Evolutionary conservation across 1,284 basidiomycete species (phyloP), one percentile per base, ranked within the genome.

Genomic region (Blastosporella zonata): DNA sequence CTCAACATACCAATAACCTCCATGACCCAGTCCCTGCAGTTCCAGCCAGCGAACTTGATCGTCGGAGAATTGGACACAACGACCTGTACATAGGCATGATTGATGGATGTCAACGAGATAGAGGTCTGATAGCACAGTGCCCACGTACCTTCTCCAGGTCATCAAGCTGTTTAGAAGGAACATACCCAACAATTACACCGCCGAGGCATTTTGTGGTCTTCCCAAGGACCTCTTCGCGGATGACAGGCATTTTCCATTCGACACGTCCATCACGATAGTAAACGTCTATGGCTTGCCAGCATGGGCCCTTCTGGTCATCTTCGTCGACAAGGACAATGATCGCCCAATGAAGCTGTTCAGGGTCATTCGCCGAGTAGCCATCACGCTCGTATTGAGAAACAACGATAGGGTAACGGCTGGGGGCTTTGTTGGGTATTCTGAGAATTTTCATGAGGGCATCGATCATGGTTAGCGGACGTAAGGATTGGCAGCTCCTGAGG

Each of bases 261-360:
- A 44, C n/a, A 17, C 28, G 20, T 31, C 47, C 47, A 38, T 44
- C 41, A 3, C 40, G 28, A 7, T 38, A 49, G 21, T 49, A 13
- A 2, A 34, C 13, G 13, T 49, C 42, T 17, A 45, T 43, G 25
- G 43, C 48, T 15, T 49, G 48, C 48, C 48, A 49, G 22, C 34
- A 34, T 9, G 36, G 43, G 37, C 43, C 48, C 29, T 34, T 35
- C 38, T 49, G 48, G 0, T 39, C 18, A 29, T 49, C 22, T n/a
- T 5, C 23, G 23, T 49, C 20, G n/a, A 40, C 20, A 13, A 49
- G 29, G 22, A 49, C 37, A 18, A 23, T 21, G 17, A 49, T 28
- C n/a, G 48, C 48, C 48, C 48, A 49, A 13, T 49, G 48, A 35
- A 49, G 42, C 27, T 49, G 37, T 35, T 49, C 42, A 3, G 47